Base-by-base conservation (phyloP, 768 basidiomycete species). In the Tylopilus subfusipes region DNA sequence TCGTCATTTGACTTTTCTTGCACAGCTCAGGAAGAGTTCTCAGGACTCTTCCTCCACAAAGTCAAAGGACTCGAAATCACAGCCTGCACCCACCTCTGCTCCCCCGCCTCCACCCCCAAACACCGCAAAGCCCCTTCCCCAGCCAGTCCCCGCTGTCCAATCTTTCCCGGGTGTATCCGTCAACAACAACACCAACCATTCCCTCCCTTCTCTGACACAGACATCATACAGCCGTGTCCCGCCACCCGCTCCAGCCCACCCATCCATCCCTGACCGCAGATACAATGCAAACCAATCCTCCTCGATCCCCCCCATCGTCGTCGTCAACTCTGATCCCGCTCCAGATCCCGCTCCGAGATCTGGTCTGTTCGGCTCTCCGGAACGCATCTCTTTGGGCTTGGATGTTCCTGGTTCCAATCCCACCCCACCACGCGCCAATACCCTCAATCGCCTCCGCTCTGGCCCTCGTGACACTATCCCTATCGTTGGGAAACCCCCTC, bases 381-480 rank as follows among this genome's bases (percentile, higher is more conserved):
- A 84, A 59, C 77, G 83, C 42, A 68, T 76, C 48, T 71, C 79
- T 25, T 58, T 77, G 36, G 73, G 73, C 34, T 62, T 79, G 43
- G 84, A 84, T 70, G 73, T 78, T 52, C 62, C 67, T 21, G 69
- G 73, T 19, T 59, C 64, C 18, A 77, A 70, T 66, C 73, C 77
- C 11, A 79, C 79, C 1, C 86, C 85, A 21, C 87, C 89, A 29
- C 82, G 90, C 50, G 77, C 82, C 38, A 82, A 79, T 40, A 77
- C 88, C 12, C 75, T 90, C 59, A 85, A 82, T 64, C 85, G 91
- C 61, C 82, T 93, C 50, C 82, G 90, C 55, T 81, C 85, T 40
- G 84, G 84, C 18, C 93, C 94, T 51, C 97, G 94, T 73, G 97
- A 98, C 71, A 98, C 93, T 42, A 98, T 98, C 54, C 93, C 96